Percentiles rank a stretch among this genome's conserved stretches.
phyloP scores from a whole-genome alignment of 805 yeast genomes.

The Metschnikowia corniflorae region DNA sequence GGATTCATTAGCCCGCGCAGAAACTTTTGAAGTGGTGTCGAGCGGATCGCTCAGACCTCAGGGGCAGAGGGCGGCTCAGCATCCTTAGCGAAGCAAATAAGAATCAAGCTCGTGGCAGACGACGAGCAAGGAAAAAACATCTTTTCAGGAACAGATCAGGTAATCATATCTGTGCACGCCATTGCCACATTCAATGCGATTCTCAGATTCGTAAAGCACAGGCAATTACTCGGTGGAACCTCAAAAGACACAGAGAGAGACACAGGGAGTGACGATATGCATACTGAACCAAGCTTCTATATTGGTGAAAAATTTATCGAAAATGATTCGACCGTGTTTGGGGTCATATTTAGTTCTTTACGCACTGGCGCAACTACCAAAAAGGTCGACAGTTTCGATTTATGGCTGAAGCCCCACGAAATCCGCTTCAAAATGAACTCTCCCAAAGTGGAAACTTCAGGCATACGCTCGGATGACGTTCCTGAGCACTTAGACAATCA shows the following conservation, averaged over 20 bases:
- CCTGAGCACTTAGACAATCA: constrained; percentile 23
- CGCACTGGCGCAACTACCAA: constrained; percentile 35
- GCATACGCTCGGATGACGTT: constrained; percentile 11
- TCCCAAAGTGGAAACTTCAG: background rate
- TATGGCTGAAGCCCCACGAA: constrained; percentile 60
- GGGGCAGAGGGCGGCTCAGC: constrained; percentile 41
- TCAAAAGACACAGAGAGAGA: constrained; percentile 1
- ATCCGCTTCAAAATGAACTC: constrained; percentile 36
- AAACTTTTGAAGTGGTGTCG: constrained; percentile 61
- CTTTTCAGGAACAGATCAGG: constrained; percentile 13
- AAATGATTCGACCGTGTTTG: constrained; percentile 68
- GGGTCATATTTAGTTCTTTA: constrained; percentile 58
- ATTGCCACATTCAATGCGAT: constrained; percentile 57
- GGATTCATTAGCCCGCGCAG: constrained; percentile 69
- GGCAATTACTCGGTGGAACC: constrained; percentile 4
- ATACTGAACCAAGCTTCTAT: constrained; percentile 46
- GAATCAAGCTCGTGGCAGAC: constrained; percentile 43
- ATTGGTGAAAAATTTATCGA: constrained; percentile 58
- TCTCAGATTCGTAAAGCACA: constrained; percentile 37
- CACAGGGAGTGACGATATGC: background rate
- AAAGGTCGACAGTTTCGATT: constrained; percentile 40
- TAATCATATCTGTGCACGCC: constrained; percentile 53
- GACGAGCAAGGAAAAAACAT: constrained; percentile 21
- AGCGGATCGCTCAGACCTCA: constrained; percentile 30
- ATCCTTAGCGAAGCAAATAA: constrained; percentile 69